Percentiles rank a stretch among this genome's conserved stretches.
phyloP scores from a whole-genome alignment of 345 rosid species.

The Eucalyptus melliodora region DNA sequence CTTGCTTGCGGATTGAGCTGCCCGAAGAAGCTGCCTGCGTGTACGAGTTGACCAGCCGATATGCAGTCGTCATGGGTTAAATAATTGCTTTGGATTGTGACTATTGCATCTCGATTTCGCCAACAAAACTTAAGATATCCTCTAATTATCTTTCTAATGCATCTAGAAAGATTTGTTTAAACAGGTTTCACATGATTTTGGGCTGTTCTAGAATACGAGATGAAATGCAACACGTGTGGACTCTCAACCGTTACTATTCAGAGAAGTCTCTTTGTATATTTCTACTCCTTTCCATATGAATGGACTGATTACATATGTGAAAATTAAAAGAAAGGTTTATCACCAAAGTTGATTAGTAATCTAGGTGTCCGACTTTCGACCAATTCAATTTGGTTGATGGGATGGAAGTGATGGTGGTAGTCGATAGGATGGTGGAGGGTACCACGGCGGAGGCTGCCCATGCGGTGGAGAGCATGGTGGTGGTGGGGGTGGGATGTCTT shows the following conservation, averaged over 20 bases:
- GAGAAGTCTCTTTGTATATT: background rate
- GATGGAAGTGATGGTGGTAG: background rate
- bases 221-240: background rate
- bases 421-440: background rate
- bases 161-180: background rate
- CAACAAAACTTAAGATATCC: background rate
- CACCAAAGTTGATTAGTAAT: background rate
- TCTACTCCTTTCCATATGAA: background rate
- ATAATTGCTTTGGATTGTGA: background rate
- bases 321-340: background rate
- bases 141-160: background rate
- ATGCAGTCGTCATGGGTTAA: background rate
- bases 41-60: background rate
- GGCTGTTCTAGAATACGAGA: background rate
- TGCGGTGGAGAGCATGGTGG: background rate
- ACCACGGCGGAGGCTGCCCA: background rate
- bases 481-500: background rate
- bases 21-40: background rate
- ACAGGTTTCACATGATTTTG: background rate
- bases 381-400: background rate
- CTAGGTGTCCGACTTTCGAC: background rate
- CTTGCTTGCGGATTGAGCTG: background rate
- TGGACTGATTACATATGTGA: background rate
- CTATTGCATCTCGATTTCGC: background rate
- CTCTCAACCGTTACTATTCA: background rate